Base-by-base conservation (phyloP, 805 yeast species). In the Candida yuanshanica region DNA sequence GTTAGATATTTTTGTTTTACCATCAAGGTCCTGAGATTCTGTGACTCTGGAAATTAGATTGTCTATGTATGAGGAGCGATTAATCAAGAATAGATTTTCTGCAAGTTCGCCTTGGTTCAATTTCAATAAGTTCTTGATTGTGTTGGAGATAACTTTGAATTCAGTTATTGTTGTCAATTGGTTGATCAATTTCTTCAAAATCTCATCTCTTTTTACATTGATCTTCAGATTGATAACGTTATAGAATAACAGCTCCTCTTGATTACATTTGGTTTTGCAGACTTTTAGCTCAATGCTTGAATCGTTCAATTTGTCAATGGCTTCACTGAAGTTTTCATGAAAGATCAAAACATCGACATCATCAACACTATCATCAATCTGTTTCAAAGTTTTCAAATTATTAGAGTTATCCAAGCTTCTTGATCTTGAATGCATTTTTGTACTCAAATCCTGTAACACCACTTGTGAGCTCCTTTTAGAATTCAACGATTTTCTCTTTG, bases 321-420 rank as follows among this genome's bases (percentile, higher is more conserved):
- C 70, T 14, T 59, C 64, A 35, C 64, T 53, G 59, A 72, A 81
- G 41, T 72, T 69, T 39, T 75, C 72, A 51, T 83, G 81, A 10
- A 86, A 81, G 20, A 83, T 68, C 41, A 69, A 69, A 12, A 81
- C 76, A 55, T 85, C 93, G 33, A 83, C 69, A 41, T 82, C 87
- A 52, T 83, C 88, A 14, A 84, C 65, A 24, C 68, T 60, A 39
- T 79, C 83, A 51, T 82, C 89, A 12, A 79, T 64, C 23, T 63
- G 62, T 41, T 75, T 73, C 41, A 82, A 63, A 16, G 64, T 73
- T 41, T 69, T 66, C 46, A 76, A 64, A 13, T 66, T 41, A 39
- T 53, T 65, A 56, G 58, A 63, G 45, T 55, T 50, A 51, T 79
- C 83, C 39, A 69, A 62, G 16, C 81, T 71, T 33, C 79, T 56